Conservation (phyloP, 73 alveolate genomes). For the Paraurostyla sp. region DNA sequence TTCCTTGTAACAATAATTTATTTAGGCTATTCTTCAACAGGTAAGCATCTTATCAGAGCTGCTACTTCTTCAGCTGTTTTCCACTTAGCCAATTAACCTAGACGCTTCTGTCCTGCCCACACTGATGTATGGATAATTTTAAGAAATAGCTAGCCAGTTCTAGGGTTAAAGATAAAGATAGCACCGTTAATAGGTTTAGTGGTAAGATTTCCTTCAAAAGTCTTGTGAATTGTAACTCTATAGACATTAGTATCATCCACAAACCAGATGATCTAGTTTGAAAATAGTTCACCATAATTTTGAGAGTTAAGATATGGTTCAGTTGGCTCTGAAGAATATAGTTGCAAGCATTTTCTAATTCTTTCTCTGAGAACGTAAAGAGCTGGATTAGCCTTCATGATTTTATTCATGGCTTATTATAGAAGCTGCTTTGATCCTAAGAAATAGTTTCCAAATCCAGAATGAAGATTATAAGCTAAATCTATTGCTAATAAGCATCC, state of each 20-base stretch:
- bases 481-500: constrained; percentile 99
- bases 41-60: constrained; percentile 99
- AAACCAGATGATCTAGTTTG: constrained; percentile 99
- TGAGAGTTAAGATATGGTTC: constrained; percentile 99
- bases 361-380: constrained; percentile 99
- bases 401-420: constrained; percentile 99
- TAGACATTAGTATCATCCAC: constrained; percentile 99
- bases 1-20: constrained; percentile 99
- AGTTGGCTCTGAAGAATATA: constrained; percentile 99
- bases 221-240: constrained; percentile 99
- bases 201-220: constrained; percentile 99
- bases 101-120: constrained; percentile 99
- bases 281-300: constrained; percentile 99
- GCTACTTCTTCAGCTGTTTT: constrained; percentile 99
- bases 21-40: constrained; percentile 99
- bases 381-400: constrained; percentile 99
- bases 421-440: constrained; percentile 96
- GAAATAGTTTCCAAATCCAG: constrained; percentile 99
- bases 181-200: constrained; percentile 99
- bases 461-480: constrained; percentile 99
- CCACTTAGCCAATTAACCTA: constrained; percentile 99
- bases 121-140: constrained; percentile 99
- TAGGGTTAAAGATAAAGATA: constrained; percentile 99
- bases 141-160: constrained; percentile 99
- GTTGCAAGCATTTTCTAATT: constrained; percentile 99